Percentiles rank a stretch among this genome's conserved stretches.
These are phyloP conservation scores for Botrytis aclada DNA, from an alignment of 2,329 filamentous ascomycete genomes.

Conservation along the genomic window DNA sequence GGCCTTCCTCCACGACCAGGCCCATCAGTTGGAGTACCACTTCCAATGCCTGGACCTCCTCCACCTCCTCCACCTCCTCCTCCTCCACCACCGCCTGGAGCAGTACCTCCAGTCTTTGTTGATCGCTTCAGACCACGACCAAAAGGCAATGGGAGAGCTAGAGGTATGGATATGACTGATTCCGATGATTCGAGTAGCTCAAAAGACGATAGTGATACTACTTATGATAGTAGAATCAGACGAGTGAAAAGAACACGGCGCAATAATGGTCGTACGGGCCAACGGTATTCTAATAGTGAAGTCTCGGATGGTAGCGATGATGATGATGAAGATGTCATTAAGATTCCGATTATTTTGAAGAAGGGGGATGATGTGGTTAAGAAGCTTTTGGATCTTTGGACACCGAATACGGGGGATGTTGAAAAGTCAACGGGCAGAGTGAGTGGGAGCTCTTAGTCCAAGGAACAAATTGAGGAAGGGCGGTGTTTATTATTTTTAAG, in stretches of 20 bases:
- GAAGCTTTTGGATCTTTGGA: constrained; percentile 26
- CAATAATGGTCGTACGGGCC: not conserved
- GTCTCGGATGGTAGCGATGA: constrained; percentile 15
- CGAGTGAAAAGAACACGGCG: constrained; percentile 8
- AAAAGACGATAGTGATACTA: constrained; percentile 19
- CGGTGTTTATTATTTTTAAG: not conserved
- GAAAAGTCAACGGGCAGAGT: not conserved
- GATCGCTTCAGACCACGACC: not conserved
- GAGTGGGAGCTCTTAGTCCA: not conserved
- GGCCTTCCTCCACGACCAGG: not conserved
- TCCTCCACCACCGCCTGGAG: not conserved
- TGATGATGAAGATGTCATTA: constrained; percentile 21
- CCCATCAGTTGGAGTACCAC: not conserved
- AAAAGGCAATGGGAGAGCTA: not conserved
- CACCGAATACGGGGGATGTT: not conserved
- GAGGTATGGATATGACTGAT: not conserved
- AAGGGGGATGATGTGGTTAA: constrained; percentile 26
- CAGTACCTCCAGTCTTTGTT: not conserved
- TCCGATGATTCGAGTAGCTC: not conserved
- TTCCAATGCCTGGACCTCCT: not conserved
- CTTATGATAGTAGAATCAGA: constrained; percentile 10
- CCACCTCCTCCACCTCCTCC: not conserved
- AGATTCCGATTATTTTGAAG: constrained; percentile 22
- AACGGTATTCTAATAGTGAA: not conserved
- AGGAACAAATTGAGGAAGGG: not conserved